A percentile compares a stretch with the other conserved stretches of the same genome.
These are phyloP conservation scores for Blastobotrys malaysiensis DNA, from an alignment of 1,139 yeast genomes.

Conservation along the genomic window DNA sequence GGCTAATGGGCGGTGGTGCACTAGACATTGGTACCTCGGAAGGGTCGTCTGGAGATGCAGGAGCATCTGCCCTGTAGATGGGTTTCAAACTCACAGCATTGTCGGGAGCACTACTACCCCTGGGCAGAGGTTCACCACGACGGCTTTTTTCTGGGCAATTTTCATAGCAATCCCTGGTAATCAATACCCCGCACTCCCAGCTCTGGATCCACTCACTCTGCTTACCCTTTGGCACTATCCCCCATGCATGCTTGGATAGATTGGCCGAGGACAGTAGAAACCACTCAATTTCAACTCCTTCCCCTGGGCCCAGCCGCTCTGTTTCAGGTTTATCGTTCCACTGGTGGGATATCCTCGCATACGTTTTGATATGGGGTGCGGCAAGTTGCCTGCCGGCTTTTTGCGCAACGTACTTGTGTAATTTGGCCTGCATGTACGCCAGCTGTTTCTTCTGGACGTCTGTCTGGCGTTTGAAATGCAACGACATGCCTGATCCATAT, in stretches of 20 bases:
- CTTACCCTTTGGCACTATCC: constrained; percentile 20
- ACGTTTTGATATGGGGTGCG: constrained; percentile 36
- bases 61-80: background rate
- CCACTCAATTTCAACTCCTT: constrained; percentile 24
- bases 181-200: constrained; percentile 33
- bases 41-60: background rate
- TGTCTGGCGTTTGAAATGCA: constrained; percentile 25
- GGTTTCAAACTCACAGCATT: background rate
- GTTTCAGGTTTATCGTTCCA: background rate
- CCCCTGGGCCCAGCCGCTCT: background rate
- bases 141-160: constrained; percentile 4
- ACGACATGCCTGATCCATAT: constrained; percentile 29
- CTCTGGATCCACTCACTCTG: constrained; percentile 27
- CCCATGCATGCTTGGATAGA: constrained; percentile 36
- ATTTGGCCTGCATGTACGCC: constrained; percentile 22
- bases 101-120: background rate
- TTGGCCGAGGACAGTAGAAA: constrained; percentile 34
- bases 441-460: constrained; percentile 22
- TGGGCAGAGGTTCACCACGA: background rate
- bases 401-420: constrained; percentile 29
- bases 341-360: constrained; percentile 19
- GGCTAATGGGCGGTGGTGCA: too few species aligned
- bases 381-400: constrained; percentile 29
- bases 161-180: constrained; percentile 14
- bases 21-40: background rate